A percentile compares a stretch with the other conserved stretches of the same genome.
phyloP scores from a whole-genome alignment of 2,329 filamentous ascomycete species.

The Arthrobotrys iridis region DNA sequence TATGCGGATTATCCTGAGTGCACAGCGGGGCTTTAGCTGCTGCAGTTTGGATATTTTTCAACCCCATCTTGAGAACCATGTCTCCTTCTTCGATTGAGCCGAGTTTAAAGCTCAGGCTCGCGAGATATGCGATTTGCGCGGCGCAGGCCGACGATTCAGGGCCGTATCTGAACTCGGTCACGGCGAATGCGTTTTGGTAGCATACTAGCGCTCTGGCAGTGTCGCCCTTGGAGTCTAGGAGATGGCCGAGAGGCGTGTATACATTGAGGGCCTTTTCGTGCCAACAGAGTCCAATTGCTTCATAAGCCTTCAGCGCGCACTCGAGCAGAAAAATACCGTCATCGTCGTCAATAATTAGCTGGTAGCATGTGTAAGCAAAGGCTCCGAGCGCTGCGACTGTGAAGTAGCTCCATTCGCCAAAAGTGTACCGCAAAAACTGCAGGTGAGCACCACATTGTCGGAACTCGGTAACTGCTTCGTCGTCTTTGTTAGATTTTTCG shows the following conservation, averaged over 20 bases:
- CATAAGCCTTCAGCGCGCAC: background rate
- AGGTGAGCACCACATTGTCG: constrained; percentile 8
- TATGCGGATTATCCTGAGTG: background rate
- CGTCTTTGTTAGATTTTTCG: background rate
- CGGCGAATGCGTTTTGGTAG: background rate
- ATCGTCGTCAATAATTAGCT: background rate
- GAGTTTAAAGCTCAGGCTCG: background rate
- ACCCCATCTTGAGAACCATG: background rate
- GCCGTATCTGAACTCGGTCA: background rate
- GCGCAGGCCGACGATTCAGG: background rate
- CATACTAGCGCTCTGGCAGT: background rate
- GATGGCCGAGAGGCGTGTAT: background rate
- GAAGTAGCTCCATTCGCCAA: constrained; percentile 15
- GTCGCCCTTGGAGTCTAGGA: background rate
- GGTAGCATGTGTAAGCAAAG: background rate
- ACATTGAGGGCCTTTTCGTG: background rate
- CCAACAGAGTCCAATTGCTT: background rate
- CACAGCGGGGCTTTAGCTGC: background rate
- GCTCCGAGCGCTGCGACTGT: background rate
- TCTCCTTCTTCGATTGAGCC: background rate
- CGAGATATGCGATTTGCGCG: background rate
- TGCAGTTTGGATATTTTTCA: background rate
- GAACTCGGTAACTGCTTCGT: background rate
- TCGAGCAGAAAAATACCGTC: constrained; percentile 1
- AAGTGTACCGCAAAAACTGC: background rate